Percentiles rank a stretch among this genome's conserved stretches.
Conservation (phyloP, 2,329 filamentous ascomycete species). For the Pseudopithomyces maydicus region DNA sequence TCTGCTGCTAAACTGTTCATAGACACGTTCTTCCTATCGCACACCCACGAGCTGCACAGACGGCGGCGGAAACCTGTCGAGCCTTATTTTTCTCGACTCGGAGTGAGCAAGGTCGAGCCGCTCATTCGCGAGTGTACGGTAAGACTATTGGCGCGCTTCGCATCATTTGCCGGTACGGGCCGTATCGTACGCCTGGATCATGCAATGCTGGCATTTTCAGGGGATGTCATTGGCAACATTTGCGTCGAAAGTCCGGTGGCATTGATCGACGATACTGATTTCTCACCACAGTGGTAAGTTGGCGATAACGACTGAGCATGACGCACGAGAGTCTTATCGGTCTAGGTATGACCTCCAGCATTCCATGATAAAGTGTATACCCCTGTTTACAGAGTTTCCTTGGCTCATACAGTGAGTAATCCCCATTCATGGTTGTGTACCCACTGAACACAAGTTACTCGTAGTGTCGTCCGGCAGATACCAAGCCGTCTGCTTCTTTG, state of each 20-base stretch:
- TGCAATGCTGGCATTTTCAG: constrained; percentile 24
- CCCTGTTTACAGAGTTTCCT: background rate
- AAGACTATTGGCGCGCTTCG: constrained; percentile 13
- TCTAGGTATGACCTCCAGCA: background rate
- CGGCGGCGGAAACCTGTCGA: constrained; percentile 26
- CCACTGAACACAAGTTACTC: too few species aligned
- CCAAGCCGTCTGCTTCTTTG: too few species aligned
- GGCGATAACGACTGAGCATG: constrained; percentile 9
- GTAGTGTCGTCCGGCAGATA: too few species aligned
- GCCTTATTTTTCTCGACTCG: constrained; percentile 30
- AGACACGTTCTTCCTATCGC: constrained; percentile 18
- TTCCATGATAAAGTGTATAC: background rate
- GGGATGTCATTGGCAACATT: constrained; percentile 31
- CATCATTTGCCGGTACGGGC: background rate
- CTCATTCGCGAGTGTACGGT: constrained; percentile 14
- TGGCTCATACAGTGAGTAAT: background rate
- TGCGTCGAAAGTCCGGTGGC: constrained; percentile 19
- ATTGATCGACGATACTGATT: constrained; percentile 17
- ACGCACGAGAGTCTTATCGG: too few species aligned
- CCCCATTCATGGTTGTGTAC: too few species aligned
- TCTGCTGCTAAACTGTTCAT: too few species aligned
- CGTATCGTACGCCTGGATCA: constrained; percentile 21
- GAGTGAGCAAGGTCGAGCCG: constrained; percentile 21
- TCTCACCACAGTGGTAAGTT: constrained; percentile 13
- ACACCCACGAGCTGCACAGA: constrained; percentile 30